These are phyloP conservation scores for Botryotinia calthae DNA, from an alignment of 2,329 filamentous ascomycete genomes.

Conservation along the genomic window DNA sequence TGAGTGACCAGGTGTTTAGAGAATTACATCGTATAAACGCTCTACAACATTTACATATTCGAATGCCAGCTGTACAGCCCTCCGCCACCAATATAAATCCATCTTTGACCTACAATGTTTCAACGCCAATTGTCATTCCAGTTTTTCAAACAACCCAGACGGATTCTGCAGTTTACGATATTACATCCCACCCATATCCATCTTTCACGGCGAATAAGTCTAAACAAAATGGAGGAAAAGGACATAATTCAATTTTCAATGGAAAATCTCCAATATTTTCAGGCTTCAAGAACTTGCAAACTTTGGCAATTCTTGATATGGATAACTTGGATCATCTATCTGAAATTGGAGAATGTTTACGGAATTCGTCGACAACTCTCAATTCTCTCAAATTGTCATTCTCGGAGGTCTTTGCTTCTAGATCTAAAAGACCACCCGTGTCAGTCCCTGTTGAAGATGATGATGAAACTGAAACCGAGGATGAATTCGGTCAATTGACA, in stretches of 20 bases:
- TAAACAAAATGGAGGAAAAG: constrained; percentile 22
- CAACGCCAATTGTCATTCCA: not conserved
- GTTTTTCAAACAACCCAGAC: not conserved
- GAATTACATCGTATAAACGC: constrained; percentile 53
- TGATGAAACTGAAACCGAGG: constrained; percentile 54
- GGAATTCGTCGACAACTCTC: constrained; percentile 54
- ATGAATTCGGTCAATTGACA: constrained; percentile 50
- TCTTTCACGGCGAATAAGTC: constrained; percentile 18
- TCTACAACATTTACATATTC: constrained; percentile 54
- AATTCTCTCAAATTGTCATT: constrained; percentile 57
- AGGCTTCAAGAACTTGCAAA: constrained; percentile 55
- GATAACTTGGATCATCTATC: constrained; percentile 54
- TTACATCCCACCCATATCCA: constrained; percentile 4
- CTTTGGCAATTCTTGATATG: constrained; percentile 57
- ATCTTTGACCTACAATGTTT: not conserved
- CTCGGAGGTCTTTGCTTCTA: constrained; percentile 50
- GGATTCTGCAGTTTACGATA: not conserved
- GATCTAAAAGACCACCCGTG: constrained; percentile 45
- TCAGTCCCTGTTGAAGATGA: constrained; percentile 46
- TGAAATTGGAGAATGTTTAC: constrained; percentile 56
- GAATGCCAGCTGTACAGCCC: constrained; percentile 55
- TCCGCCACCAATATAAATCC: not conserved
- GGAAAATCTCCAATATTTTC: constrained; percentile 50
- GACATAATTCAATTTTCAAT: constrained; percentile 10
- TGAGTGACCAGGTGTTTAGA: constrained; percentile 57